Base-by-base conservation (phyloP, 805 yeast genomes). In the Wickerhamomyces bovis region DNA sequence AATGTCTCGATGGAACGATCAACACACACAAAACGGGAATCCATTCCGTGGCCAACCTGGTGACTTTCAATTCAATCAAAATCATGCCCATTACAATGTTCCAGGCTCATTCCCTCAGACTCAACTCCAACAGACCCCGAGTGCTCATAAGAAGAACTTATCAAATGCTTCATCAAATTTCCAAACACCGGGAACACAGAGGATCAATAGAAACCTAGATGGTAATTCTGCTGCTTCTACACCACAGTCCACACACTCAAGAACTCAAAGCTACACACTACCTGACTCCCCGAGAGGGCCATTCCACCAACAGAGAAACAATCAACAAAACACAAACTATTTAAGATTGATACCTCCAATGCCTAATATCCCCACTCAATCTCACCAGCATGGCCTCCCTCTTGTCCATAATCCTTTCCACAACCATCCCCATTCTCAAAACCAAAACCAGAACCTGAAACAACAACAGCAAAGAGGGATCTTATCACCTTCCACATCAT, bases 281-380 rank as follows among this genome's bases (percentile, higher is more conserved):
- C 47, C 10, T 30, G 39, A 30, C 20, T 10, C 39, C 9, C 18
- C 35, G 18, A 45, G 38, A 13, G 36, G 44, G 18, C 20, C 44
- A 4, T 15, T 31, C 13, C 30, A 33, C 16, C 35, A 30, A 38
- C 44, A 44, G 40, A 53, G 40, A 23, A 28, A 21, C 5, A 44
- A 53, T 4, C 31, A 28, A 28, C 31, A 28, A 28, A 51, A 47
- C 13, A 30, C 58, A 3, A 53, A 60, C 38, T 62, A 59, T 42
- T 43, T 57, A 38, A 56, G 51, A 40, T 50, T 58, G 38, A 62
- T 61, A 19, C 65, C 67, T 8, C 67, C 66, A 7, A 51, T 54
- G 50, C 62, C 62, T 2, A 51, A 48, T 21, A 43, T 45, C 18
- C 48, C 38, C 6, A 40, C 41, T 12, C 21, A 16, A 35, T 13